A percentile compares a stretch with the other conserved stretches of the same genome.
Conservation (phyloP, 805 yeast genomes). For the Candida broadrunensis region DNA sequence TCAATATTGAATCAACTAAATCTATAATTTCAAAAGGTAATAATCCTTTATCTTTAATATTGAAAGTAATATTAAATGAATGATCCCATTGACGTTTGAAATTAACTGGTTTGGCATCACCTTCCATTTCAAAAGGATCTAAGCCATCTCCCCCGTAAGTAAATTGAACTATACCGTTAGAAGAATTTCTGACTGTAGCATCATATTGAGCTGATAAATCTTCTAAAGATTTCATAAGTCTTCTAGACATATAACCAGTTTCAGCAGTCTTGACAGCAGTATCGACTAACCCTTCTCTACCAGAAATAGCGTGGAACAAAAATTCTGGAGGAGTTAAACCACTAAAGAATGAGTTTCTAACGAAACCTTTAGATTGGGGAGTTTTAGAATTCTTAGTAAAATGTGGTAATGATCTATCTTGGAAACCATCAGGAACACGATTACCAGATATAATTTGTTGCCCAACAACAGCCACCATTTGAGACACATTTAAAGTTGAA, state of each 20-base stretch:
- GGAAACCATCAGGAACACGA: constrained; percentile 99
- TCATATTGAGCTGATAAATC: constrained; percentile 94
- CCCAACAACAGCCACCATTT: constrained; percentile 99
- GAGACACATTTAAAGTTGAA: constrained; percentile 95
- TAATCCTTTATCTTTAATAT: constrained; percentile 51
- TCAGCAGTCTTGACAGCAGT: constrained; percentile 99
- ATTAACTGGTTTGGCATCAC: constrained; percentile 95
- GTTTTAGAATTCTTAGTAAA: constrained; percentile 94
- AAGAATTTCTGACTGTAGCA: constrained; percentile 89
- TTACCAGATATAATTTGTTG: constrained; percentile 98
- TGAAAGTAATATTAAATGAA: constrained; percentile 69
- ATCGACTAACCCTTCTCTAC: constrained; percentile 99
- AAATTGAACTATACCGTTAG: constrained; percentile 95
- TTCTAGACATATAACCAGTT: constrained; percentile 97
- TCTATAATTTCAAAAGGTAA: constrained; percentile 68
- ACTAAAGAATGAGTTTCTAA: constrained; percentile 88
- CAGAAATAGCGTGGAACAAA: constrained; percentile 97
- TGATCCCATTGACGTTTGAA: constrained; percentile 95
- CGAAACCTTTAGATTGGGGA: constrained; percentile 97
- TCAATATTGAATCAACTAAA: constrained; percentile 52
- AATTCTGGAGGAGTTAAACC: constrained; percentile 97
- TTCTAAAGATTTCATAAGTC: constrained; percentile 96
- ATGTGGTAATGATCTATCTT: constrained; percentile 96
- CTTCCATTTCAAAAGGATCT: constrained; percentile 99
- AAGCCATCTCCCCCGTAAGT: constrained; percentile 98